Evolutionary conservation across 108 stramenopile species (phyloP), one percentile per base, ranked within the genome.

Genomic region (Thalassiosira profunda): DNA sequence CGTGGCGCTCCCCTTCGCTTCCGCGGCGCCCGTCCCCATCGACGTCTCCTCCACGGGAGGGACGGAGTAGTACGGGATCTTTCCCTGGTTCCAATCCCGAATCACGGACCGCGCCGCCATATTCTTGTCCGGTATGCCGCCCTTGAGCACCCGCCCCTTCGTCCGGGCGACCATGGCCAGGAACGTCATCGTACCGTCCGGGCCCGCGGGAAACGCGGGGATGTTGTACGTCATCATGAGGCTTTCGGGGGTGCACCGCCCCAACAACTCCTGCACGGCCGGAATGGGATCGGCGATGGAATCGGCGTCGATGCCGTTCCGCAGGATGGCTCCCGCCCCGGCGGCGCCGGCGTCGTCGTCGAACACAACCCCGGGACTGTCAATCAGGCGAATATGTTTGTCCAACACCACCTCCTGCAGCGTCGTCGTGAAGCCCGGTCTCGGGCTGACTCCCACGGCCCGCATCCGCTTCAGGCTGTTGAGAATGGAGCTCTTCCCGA

Each of bases 341-440:
- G 74, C 79, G 2, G 66, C 58, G 15, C 24, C 29, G 44, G 70
- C 79, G 42, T 74, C 80, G 63, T 92, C 89, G 53, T 93, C 91
- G 70, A 99, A 99, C 5, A 99, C 97, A 8, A 99, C 97, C 29
- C 99, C 99, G 36, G 99, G 99, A 61, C 92, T 97, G 76, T 99
- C 99, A 62, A 99, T 65, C 4, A 99, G 84, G 38, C 90, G 93
- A 41, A 99, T 87, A 54, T 95, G 90, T 61, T 93, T 88, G 68
- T 99, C 99, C 58, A 99, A 72, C 9, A 93, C 87, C 40, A 99
- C 96, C 78, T 98, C 97, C 72, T 98, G 97, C 93, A 98, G 84
- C 15, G 92, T 63, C 33, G 92, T 98, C 6, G 99, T 99, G 74
- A 92, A 96, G 18, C 99, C 99, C 5, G 99, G 96, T 12, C 94